These are phyloP conservation scores for Colletotrichum tofieldiae DNA, from an alignment of 2,329 filamentous ascomycete genomes.

Conservation along the genomic window DNA sequence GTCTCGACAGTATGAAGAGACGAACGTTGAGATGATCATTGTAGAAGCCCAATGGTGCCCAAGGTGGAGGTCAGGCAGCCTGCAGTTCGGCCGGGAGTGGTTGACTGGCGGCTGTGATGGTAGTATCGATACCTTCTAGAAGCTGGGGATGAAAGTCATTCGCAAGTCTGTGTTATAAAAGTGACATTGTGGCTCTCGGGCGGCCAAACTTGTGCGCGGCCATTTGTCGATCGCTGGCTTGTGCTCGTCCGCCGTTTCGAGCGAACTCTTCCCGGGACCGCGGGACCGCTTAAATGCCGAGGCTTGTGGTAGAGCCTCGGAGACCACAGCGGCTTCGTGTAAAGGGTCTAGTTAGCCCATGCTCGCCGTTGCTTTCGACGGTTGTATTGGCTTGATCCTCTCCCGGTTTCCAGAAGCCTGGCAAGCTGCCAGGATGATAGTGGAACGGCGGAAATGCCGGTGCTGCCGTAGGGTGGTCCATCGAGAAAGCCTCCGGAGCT, in stretches of 20 bases:
- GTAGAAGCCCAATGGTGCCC: slow-evolving; percentile 40
- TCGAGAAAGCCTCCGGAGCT: slow-evolving; percentile 6
- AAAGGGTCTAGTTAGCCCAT: not conserved
- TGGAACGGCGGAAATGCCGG: slow-evolving; percentile 42
- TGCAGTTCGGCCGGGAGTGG: slow-evolving; percentile 31
- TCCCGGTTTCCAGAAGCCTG: slow-evolving; percentile 6
- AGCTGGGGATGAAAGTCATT: slow-evolving; percentile 21
- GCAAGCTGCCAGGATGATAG: slow-evolving; percentile 30
- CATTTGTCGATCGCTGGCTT: slow-evolving; percentile 4
- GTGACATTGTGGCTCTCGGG: slow-evolving; percentile 15
- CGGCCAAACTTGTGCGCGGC: slow-evolving; percentile 15
- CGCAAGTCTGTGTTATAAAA: not conserved
- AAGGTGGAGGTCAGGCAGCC: slow-evolving; percentile 36
- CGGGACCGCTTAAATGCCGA: not conserved
- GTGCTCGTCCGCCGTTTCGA: not conserved
- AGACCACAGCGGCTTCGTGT: slow-evolving; percentile 17
- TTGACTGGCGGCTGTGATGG: slow-evolving; percentile 10
- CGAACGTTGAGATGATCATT: slow-evolving; percentile 33
- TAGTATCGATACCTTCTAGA: slow-evolving; percentile 35
- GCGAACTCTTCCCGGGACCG: not conserved
- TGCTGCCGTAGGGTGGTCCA: slow-evolving; percentile 23
- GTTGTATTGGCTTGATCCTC: slow-evolving; percentile 15
- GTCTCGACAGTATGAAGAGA: slow-evolving; percentile 28
- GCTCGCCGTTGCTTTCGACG: slow-evolving; percentile 5
- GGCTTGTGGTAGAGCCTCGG: not conserved